A percentile compares a stretch with the other conserved stretches of the same genome.
Conservation (phyloP, 202 grass and related monocot genomes). For the Sporobolus alterniflorus region DNA sequence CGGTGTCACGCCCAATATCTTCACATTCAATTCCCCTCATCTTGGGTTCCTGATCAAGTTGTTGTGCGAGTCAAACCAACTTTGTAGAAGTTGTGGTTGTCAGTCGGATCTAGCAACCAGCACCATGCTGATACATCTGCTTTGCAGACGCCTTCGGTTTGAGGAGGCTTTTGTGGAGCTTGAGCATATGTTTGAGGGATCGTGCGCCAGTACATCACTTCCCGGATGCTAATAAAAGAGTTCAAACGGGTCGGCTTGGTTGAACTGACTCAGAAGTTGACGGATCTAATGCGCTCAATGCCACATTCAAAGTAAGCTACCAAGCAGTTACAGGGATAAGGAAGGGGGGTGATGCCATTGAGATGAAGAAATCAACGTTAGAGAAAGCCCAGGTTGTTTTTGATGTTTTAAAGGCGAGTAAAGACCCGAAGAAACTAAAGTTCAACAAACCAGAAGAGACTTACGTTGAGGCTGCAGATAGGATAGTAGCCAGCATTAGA, state of each 20-base stretch:
- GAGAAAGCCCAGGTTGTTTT: slow-evolving; percentile 68
- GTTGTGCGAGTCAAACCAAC: slow-evolving; percentile 68
- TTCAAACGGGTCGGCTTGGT: slow-evolving; percentile 57
- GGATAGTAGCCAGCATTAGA: slow-evolving; percentile 63
- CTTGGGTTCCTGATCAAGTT: slow-evolving; percentile 73
- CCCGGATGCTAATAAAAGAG: slow-evolving; percentile 72
- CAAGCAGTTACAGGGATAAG: slow-evolving; percentile 65
- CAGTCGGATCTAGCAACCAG: slow-evolving; percentile 67
- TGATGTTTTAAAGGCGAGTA: slow-evolving; percentile 64
- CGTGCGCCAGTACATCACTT: slow-evolving; percentile 87
- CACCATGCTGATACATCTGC: slow-evolving; percentile 90
- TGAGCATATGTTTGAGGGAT: slow-evolving; percentile 75
- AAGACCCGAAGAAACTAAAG: slow-evolving; percentile 42
- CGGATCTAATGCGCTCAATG: slow-evolving; percentile 65
- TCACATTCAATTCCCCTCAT: slow-evolving; percentile 86
- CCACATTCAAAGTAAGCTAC: slow-evolving; percentile 83
- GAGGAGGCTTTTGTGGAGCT: slow-evolving; percentile 71
- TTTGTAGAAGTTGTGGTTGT: slow-evolving; percentile 65
- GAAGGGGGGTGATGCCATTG: slow-evolving; percentile 45
- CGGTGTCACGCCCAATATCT: slow-evolving; percentile 68
- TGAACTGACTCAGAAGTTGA: slow-evolving; percentile 54
- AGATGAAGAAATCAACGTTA: slow-evolving; percentile 63
- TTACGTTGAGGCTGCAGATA: slow-evolving; percentile 61
- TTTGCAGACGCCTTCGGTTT: slow-evolving; percentile 58
- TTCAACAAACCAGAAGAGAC: slow-evolving; percentile 53